phyloP scores from a whole-genome alignment of 2,329 filamentous ascomycete genomes.

The Acrocalymma vagum region DNA sequence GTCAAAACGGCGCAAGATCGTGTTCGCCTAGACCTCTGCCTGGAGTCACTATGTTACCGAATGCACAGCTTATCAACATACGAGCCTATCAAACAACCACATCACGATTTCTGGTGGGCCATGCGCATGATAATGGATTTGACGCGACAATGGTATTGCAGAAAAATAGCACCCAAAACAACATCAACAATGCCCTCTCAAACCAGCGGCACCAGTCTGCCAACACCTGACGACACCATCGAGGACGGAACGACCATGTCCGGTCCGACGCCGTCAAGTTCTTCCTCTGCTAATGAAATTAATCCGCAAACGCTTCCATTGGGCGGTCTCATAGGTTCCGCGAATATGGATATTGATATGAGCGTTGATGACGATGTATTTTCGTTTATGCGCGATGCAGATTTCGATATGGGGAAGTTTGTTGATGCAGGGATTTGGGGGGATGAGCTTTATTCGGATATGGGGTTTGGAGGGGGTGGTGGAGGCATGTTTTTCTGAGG shows the following conservation, averaged over 20 bases:
- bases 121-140: conserved; percentile 41
- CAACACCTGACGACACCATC: conserved; percentile 18
- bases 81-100: conserved; percentile 29
- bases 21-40: conserved; percentile 38
- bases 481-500: no score
- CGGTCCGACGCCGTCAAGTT: no score
- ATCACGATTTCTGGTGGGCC: conserved; percentile 40
- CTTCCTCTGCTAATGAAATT: conserved; percentile 2
- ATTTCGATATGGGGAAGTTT: conserved; percentile 45
- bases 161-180: no score
- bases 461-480: conserved; percentile 37
- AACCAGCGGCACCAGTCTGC: no score
- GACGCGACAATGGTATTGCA: conserved; percentile 38
- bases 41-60: conserved; percentile 43
- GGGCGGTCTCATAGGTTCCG: conserved; percentile 4
- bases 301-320: not conserved
- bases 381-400: conserved; percentile 27
- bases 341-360: conserved; percentile 6
- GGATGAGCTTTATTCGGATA: conserved; percentile 32
- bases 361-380: conserved; percentile 24
- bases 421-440: conserved; percentile 45
- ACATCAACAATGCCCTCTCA: conserved; percentile 3
- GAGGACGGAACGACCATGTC: no score
- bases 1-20: conserved; percentile 40
- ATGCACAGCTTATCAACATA: conserved; percentile 40